phyloP scores from a whole-genome alignment of 148 eudicot genomes.

The Chenopodium suecicum region DNA sequence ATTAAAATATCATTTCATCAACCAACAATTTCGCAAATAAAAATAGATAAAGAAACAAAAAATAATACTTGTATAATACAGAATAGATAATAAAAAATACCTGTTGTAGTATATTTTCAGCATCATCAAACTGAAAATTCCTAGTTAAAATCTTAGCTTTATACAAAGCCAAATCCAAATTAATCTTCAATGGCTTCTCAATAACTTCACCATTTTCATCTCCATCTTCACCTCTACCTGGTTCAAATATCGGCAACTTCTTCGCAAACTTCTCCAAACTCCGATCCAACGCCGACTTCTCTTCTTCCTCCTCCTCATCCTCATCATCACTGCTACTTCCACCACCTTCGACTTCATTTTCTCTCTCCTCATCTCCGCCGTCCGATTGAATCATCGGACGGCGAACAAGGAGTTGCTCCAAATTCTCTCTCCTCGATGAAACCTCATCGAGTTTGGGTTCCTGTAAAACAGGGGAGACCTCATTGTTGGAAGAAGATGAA shows the following conservation, averaged over 20 bases:
- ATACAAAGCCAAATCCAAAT: slow-evolving; percentile 84
- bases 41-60: background rate
- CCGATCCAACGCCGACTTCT: slow-evolving; percentile 45
- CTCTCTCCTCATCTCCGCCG: slow-evolving; percentile 25
- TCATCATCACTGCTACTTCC: slow-evolving; percentile 8
- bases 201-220: slow-evolving; percentile 12
- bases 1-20: no score
- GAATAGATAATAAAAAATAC: slow-evolving; percentile 24
- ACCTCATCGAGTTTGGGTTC: slow-evolving; percentile 34
- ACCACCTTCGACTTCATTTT: background rate
- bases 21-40: background rate
- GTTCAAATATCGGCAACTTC: slow-evolving; percentile 84
- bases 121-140: slow-evolving; percentile 60
- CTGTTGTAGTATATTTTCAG: slow-evolving; percentile 67
- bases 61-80: background rate
- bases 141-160: slow-evolving; percentile 58
- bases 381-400: slow-evolving; percentile 57
- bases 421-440: slow-evolving; percentile 32
- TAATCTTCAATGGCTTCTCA: slow-evolving; percentile 59
- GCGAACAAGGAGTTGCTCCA: slow-evolving; percentile 63
- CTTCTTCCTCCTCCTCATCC: background rate
- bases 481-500: slow-evolving; percentile 27
- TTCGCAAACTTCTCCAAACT: slow-evolving; percentile 61
- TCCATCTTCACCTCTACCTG: slow-evolving; percentile 45
- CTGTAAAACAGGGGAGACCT: slow-evolving; percentile 36